Percentiles rank a stretch among this genome's conserved stretches.
Conservation (phyloP, 2,329 filamentous ascomycete species). For the Trichoderma hamatum region DNA sequence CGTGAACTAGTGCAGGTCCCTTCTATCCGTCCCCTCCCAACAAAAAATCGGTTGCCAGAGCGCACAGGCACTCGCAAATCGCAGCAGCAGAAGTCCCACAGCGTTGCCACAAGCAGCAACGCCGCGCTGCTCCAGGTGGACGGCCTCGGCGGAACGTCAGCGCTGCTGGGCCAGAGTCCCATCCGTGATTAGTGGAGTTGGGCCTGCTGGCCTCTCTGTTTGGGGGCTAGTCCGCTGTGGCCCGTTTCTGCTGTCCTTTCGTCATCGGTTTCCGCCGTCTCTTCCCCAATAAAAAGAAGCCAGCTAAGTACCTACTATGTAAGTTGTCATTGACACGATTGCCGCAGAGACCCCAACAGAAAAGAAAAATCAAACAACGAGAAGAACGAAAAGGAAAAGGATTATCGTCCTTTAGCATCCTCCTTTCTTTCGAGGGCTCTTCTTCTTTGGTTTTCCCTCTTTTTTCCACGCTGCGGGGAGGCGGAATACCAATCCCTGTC, state of each 20-base stretch:
- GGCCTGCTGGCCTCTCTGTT: not conserved
- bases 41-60: slow-evolving; percentile 31
- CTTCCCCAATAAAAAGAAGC: not conserved
- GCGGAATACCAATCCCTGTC: slow-evolving; percentile 2
- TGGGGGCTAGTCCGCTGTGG: not conserved
- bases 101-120: slow-evolving; percentile 1
- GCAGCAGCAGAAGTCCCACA: slow-evolving; percentile 22
- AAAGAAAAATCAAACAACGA: not conserved
- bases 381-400: not conserved
- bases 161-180: not conserved
- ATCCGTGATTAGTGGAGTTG: not conserved
- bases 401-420: not conserved
- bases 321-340: not conserved
- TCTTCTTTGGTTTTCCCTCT: not conserved
- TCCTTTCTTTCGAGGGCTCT: too few species aligned
- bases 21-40: slow-evolving; percentile 31
- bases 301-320: not conserved
- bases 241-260: slow-evolving; percentile 22
- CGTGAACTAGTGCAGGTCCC: slow-evolving; percentile 1
- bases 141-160: slow-evolving; percentile 5
- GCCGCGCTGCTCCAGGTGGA: not conserved
- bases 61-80: not conserved
- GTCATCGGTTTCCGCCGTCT: slow-evolving; percentile 17
- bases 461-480: not conserved
- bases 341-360: slow-evolving; percentile 5